Evolutionary conservation across 495 filamentous ascomycete genomes (phyloP), one percentile per base, ranked within the genome.

Genomic region (Trichoderma reesei): DNA sequence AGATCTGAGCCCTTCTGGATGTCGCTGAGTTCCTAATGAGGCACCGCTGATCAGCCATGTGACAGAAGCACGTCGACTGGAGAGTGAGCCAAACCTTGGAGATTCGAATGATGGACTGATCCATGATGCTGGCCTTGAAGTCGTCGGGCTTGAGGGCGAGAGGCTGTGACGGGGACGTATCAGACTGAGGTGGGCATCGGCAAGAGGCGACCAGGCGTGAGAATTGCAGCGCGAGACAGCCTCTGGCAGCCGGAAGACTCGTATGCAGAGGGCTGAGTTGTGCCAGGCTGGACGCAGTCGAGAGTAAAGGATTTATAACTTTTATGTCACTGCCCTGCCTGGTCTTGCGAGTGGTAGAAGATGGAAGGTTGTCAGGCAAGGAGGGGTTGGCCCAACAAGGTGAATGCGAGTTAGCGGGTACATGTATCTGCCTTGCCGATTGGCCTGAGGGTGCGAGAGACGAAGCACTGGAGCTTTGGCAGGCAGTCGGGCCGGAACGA

Each of bases 81-180:
- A 65, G 65, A 61, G 60, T 63, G 33, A 63, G 62, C 66, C 69
- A 62, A 78, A 92, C 90, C 78, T 88, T 87, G 60, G 89, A 90
- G 75, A 93, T 90, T 64, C 91, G 89, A 60, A 95, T 86, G 69
- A 92, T 88, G 39, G 86, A 88, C 72, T 95, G 90, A 73, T 93
- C 88, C 65, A 46, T 63, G 61, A 34, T 20, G 61, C 5, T 46
- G 7, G 61, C 38, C 67, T 73, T 26, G 51, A 11, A 9, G 16
- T 68, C 37, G 64, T 66, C 46, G 5, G 41, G 63, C 64, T 67
- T 56, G 14, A 9, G 13, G 20, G 26, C 26, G 20, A 34, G 51
- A 9, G 7, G 26, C 11, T 56, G 20, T 56, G 26, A 34, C 5
- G 9, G 11, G 11, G 18, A 16, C 3, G 34, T 33, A 56, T 13